Evolutionary conservation across 345 rosid species (phyloP).

Genomic region (Hibiscus syriacus): DNA sequence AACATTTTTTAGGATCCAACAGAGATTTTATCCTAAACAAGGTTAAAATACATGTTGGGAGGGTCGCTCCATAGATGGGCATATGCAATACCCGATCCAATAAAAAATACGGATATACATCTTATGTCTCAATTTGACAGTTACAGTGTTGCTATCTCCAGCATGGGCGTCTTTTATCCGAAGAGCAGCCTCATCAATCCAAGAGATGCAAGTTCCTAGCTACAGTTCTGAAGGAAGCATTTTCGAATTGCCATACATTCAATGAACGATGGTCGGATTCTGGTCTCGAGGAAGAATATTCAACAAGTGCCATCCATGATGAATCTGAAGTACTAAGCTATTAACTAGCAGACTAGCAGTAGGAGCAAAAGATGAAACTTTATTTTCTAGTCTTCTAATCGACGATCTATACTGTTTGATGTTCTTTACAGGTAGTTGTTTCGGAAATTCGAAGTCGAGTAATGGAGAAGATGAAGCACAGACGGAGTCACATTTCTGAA

Average conservation of each 20-base stretch:
- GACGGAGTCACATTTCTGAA: constrained; percentile 30
- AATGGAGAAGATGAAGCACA: constrained; percentile 67
- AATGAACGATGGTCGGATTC: constrained; percentile 24
- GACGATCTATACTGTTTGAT: not conserved
- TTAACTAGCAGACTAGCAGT: not conserved
- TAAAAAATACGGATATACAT: not conserved
- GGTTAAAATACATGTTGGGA: too few species aligned
- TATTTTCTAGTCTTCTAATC: not conserved
- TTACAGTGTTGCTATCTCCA: not conserved
- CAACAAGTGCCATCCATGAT: constrained; percentile 27
- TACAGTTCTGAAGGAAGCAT: constrained; percentile 40
- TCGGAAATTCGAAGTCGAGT: constrained; percentile 63
- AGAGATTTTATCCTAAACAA: too few species aligned
- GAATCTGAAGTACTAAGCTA: constrained; percentile 39
- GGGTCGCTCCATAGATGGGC: too few species aligned
- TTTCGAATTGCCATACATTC: constrained; percentile 39
- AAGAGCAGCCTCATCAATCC: constrained; percentile 29
- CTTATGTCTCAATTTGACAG: not conserved
- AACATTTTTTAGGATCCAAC: too few species aligned
- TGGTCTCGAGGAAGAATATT: constrained; percentile 29
- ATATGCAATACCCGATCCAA: too few species aligned
- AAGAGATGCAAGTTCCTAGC: constrained; percentile 47
- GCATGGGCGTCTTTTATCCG: constrained; percentile 57
- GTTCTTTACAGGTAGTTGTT: constrained; percentile 42
- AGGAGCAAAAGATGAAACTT: not conserved